Evolutionary conservation across 2,329 filamentous ascomycete genomes (phyloP).

Genomic region (Paracoccidioides brasiliensis): DNA sequence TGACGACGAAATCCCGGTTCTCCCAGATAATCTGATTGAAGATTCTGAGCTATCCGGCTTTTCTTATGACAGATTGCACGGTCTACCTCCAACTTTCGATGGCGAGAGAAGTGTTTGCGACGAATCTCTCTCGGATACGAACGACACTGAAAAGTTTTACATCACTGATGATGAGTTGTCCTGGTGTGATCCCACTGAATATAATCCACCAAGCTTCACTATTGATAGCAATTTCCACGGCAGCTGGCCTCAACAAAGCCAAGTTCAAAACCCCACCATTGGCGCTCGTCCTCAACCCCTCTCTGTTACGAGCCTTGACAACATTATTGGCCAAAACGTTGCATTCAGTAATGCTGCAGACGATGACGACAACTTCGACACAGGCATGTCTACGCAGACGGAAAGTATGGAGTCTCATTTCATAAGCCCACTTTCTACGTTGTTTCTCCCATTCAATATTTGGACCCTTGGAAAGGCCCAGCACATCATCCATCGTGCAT

Average conservation of each 20-base stretch:
- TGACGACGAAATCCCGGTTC: neutral
- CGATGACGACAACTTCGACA: constrained; percentile 3
- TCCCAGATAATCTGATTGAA: constrained; percentile 7
- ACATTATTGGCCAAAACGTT: neutral
- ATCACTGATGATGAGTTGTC: constrained; percentile 9
- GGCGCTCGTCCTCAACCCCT: neutral
- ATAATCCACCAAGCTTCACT: neutral
- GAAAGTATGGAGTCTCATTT: constrained; percentile 12
- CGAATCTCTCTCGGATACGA: constrained; percentile 1
- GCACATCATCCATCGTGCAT: neutral
- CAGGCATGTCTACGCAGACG: constrained; percentile 7
- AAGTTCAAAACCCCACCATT: neutral
- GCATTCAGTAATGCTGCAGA: constrained; percentile 1
- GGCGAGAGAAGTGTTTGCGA: neutral
- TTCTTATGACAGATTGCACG: constrained; percentile 3
- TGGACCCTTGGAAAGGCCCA: neutral
- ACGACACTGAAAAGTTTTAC: constrained; percentile 10
- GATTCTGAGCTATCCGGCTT: constrained; percentile 6
- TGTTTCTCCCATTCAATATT: constrained; percentile 1
- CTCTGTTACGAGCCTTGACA: neutral
- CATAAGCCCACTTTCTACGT: constrained; percentile 2
- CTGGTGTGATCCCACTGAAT: constrained; percentile 1
- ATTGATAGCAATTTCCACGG: neutral
- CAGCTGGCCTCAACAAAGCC: neutral
- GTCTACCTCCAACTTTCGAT: neutral